Evolutionary conservation across 352 stramenopile species (phyloP).

Genomic region (Phytophthora podocarpi): DNA sequence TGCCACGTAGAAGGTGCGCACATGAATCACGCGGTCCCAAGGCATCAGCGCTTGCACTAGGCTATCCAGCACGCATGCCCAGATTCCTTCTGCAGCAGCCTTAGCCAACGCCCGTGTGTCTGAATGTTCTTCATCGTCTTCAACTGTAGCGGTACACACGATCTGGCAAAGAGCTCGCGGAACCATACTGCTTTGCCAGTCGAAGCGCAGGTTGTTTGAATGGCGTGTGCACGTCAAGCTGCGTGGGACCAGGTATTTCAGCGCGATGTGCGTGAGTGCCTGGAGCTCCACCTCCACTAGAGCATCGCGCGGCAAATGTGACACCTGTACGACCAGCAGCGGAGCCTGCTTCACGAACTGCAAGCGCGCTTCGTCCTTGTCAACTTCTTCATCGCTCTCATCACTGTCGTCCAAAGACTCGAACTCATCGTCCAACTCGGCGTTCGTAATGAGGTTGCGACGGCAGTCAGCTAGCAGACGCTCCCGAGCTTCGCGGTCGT

Average conservation of each 20-base stretch:
- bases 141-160: constrained; percentile 41
- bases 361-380: constrained; percentile 58
- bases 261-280: constrained; percentile 65
- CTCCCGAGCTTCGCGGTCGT: constrained; percentile 40
- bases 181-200: constrained; percentile 46
- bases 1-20: constrained; percentile 73
- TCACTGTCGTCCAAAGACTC: constrained; percentile 67
- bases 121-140: background rate
- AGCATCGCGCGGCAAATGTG: constrained; percentile 65
- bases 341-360: constrained; percentile 55
- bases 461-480: constrained; percentile 25
- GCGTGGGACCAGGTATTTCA: constrained; percentile 55
- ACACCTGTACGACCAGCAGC: constrained; percentile 70
- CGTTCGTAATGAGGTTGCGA: constrained; percentile 46
- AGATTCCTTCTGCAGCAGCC: constrained; percentile 25
- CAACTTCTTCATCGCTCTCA: constrained; percentile 78
- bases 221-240: constrained; percentile 12
- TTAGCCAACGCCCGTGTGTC: constrained; percentile 29
- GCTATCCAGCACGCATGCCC: constrained; percentile 31
- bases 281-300: constrained; percentile 82
- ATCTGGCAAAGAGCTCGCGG: constrained; percentile 59
- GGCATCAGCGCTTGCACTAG: constrained; percentile 51
- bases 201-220: constrained; percentile 22
- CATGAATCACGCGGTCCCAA: constrained; percentile 70
- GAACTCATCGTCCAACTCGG: constrained; percentile 53